Evolutionary conservation across 2,329 filamentous ascomycete genomes (phyloP), one percentile per base, ranked within the genome.

Genomic region (Colletotrichum melonis): DNA sequence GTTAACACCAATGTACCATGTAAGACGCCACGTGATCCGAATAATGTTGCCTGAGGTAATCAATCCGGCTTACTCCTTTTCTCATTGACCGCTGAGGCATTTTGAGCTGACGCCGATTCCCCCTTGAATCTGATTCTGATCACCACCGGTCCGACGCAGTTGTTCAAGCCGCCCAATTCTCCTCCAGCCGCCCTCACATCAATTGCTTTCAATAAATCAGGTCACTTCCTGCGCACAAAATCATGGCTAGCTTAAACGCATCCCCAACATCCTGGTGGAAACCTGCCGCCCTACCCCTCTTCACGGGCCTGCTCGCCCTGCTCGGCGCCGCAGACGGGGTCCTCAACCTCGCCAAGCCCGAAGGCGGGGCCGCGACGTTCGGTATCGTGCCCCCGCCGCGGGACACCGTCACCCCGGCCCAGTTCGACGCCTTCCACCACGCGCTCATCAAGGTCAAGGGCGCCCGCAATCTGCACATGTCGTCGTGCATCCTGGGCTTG

Each of bases 381-480:
- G 70, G 70, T 6, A 60, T 73, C 8, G 42, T 70, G 11, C 70
- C 70, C 28, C 70, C 70, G n/a, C 46, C 38, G 2, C 58, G 55
- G 14, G 67, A 67, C 16, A 59, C 70, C 42, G 28, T 55, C 11
- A 59, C 58, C 19, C 70, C 70, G 24, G 14, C 55, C n/a, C 70
- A 65, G 32, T 65, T 73, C 42, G 70, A 73, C 60, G 70, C 70
- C 46, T 73, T 73, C 28, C 70, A 73, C 55, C 66, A 65, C 55
- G 70, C 70, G 2, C 70, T 73, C 32, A 5, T 73, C 67, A 70
- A 73, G 35, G 60, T 73, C 66, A 73, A 73, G 66, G 70, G 70
- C 30, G 70, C 70, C 6, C 66, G 66, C 24, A 73, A 73, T 46
- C 46, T 73, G 55, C 70, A 73, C 67, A 73, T 73, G 70, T 64